Evolutionary conservation across 78 protist species (phyloP).

Genomic region (Dictyostelium capitatum): DNA sequence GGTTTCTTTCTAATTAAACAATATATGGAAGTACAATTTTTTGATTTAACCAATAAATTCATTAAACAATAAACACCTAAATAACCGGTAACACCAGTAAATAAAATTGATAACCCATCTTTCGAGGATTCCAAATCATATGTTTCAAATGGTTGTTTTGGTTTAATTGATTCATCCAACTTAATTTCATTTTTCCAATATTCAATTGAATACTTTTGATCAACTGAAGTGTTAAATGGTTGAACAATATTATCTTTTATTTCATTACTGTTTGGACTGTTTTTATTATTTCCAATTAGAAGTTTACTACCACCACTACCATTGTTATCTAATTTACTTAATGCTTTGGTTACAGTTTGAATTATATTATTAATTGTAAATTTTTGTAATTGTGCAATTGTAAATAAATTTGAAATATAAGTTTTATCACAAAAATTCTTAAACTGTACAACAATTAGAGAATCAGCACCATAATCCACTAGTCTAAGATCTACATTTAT

Average conservation of each 20-base stretch:
- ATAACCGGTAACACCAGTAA: conserved; percentile 59
- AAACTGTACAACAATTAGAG: conserved; percentile 33
- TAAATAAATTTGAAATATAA: conserved; percentile 19
- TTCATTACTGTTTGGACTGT: too few species aligned
- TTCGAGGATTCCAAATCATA: too few species aligned
- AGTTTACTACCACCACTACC: too few species aligned
- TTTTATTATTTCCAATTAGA: too few species aligned
- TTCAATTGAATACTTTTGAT: too few species aligned
- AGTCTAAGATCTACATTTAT: background rate
- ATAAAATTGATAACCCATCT: background rate
- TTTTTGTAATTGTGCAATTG: conserved; percentile 41
- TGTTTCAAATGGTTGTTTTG: background rate
- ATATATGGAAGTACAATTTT: conserved; percentile 18
- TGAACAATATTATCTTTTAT: too few species aligned
- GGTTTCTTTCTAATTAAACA: conserved; percentile 39
- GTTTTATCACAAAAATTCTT: conserved; percentile 65
- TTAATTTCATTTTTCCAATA: conserved; percentile 22
- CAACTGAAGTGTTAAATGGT: too few species aligned
- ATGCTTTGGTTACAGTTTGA: conserved; percentile 5
- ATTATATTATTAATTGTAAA: conserved; percentile 33
- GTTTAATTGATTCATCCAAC: conserved; percentile 15
- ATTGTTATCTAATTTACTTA: conserved; percentile 1
- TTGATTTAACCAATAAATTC: background rate
- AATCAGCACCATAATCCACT: conserved; percentile 38
- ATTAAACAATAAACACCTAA: conserved; percentile 39